phyloP scores from a whole-genome alignment of 106 monocot species.

The Dendrobium nobile region DNA sequence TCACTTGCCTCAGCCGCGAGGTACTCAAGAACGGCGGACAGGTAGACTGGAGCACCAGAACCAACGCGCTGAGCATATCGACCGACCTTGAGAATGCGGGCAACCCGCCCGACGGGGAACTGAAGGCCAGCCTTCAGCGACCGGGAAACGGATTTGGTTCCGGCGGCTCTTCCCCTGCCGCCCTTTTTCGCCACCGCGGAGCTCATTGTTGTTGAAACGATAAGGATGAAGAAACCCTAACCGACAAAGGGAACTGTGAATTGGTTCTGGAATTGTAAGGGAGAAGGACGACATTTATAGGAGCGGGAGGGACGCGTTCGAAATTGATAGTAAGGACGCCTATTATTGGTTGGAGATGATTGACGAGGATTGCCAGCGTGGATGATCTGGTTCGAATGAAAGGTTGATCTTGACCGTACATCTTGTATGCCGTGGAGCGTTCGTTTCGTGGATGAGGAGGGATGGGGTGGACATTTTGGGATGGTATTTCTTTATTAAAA shows the following conservation, averaged over 20 bases:
- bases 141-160: conserved; percentile 35
- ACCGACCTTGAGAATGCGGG: conserved; percentile 52
- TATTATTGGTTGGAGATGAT: neutral
- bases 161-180: conserved; percentile 24
- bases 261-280: neutral
- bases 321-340: neutral
- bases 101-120: conserved; percentile 59
- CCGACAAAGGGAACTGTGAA: neutral
- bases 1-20: conserved; percentile 28
- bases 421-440: too few relatives aligned
- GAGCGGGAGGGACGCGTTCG: neutral
- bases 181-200: conserved; percentile 20
- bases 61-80: conserved; percentile 46
- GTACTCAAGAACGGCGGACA: conserved; percentile 36
- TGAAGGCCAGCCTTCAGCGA: conserved; percentile 58
- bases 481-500: too few relatives aligned
- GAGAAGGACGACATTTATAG: neutral
- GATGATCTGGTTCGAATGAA: neutral
- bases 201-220: conserved; percentile 4
- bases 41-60: conserved; percentile 37
- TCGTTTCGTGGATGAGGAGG: too few relatives aligned
- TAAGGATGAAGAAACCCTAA: neutral
- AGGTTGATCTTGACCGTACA: neutral
- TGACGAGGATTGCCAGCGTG: neutral
- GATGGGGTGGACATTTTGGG: too few relatives aligned